Conservation (phyloP, 2,329 filamentous ascomycete species). For the Neurospora sp. region DNA sequence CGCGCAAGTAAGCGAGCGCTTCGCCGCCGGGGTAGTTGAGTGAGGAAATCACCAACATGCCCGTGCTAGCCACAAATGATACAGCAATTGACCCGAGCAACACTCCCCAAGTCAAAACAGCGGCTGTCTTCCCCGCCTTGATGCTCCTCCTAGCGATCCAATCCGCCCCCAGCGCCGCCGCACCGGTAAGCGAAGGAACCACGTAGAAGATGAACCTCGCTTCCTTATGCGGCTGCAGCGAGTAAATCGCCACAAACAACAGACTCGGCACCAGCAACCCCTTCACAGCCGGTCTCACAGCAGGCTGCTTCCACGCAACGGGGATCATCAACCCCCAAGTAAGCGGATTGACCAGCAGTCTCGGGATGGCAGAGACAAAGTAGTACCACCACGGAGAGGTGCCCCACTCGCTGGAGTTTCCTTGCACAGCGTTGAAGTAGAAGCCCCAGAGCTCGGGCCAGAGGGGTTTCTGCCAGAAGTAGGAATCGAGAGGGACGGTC, state of each 20-base stretch:
- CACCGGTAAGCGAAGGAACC: constrained; percentile 69
- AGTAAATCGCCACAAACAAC: constrained; percentile 71
- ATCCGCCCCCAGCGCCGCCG: constrained; percentile 63
- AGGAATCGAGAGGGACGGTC: constrained; percentile 74
- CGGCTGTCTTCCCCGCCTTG: neutral
- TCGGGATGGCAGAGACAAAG: constrained; percentile 70
- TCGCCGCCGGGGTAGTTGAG: constrained; percentile 91
- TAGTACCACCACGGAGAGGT: constrained; percentile 81
- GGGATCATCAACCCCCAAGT: constrained; percentile 46
- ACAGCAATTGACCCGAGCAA: constrained; percentile 51
- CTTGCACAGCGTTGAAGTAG: constrained; percentile 80
- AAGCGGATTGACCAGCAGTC: constrained; percentile 74
- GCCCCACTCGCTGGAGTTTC: constrained; percentile 80
- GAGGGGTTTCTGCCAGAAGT: constrained; percentile 80
- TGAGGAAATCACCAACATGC: constrained; percentile 68
- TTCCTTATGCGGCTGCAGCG: constrained; percentile 88
- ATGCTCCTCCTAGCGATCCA: constrained; percentile 51
- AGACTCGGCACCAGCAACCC: constrained; percentile 56
- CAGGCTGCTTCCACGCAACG: constrained; percentile 39
- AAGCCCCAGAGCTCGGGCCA: constrained; percentile 92
- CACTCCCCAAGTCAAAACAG: constrained; percentile 5
- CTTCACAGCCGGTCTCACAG: constrained; percentile 32
- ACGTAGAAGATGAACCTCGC: constrained; percentile 89
- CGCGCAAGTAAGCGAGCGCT: constrained; percentile 52
- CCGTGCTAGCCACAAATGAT: constrained; percentile 51